Conservation (phyloP, 1,139 yeast species). For the Candida gigantensis region DNA sequence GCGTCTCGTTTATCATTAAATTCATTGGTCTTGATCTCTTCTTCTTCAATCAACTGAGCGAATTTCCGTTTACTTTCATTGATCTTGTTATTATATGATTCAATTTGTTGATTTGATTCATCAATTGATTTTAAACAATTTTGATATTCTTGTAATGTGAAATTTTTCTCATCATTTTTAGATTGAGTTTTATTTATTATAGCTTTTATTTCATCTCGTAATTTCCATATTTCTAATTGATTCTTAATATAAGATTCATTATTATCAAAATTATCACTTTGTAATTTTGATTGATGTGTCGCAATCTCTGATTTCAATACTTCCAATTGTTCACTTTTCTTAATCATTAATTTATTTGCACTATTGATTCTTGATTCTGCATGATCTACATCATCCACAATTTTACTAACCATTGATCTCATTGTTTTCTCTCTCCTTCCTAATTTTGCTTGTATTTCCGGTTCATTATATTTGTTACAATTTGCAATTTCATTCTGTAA, state of each 20-base stretch:
- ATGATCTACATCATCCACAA: slow-evolving; percentile 39
- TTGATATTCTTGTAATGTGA: slow-evolving; percentile 64
- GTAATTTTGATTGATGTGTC: slow-evolving; percentile 19
- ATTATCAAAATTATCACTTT: slow-evolving; percentile 14
- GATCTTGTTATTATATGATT: slow-evolving; percentile 28
- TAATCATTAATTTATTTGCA: slow-evolving; percentile 40
- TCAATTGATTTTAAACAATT: slow-evolving; percentile 58
- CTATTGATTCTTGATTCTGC: slow-evolving; percentile 42
- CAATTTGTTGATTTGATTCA: slow-evolving; percentile 50
- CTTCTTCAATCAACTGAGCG: slow-evolving; percentile 26
- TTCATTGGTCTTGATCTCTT: slow-evolving; percentile 22
- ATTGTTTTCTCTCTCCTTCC: slow-evolving; percentile 38
- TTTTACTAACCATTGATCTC: slow-evolving; percentile 27
- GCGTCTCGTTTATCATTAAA: slow-evolving; percentile 23
- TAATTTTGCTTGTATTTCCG: slow-evolving; percentile 22
- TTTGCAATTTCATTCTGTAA: slow-evolving; percentile 31
- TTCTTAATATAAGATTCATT: slow-evolving; percentile 22
- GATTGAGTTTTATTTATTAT: slow-evolving; percentile 36
- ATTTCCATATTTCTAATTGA: slow-evolving; percentile 41
- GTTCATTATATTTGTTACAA: slow-evolving; percentile 24
- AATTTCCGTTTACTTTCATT: slow-evolving; percentile 30
- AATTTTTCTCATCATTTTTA: slow-evolving; percentile 56
- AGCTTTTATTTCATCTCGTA: slow-evolving; percentile 40
- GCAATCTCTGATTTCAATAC: slow-evolving; percentile 21
- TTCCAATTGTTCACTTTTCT: slow-evolving; percentile 36